Base-by-base conservation (phyloP, 805 yeast species). In the Saturnispora besseyi region DNA sequence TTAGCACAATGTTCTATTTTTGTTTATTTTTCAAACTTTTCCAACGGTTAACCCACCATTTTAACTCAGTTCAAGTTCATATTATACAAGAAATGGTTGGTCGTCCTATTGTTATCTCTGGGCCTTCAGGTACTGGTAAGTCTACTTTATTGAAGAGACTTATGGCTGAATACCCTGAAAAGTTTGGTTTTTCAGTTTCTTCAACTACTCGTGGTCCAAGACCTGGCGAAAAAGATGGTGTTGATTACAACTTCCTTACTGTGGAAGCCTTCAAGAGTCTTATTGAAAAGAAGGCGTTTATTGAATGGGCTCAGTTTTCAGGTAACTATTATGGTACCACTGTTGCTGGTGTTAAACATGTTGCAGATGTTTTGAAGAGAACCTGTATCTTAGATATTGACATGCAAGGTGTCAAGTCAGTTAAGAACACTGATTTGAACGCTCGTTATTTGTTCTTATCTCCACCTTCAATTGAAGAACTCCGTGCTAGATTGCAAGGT, bases 301-400 rank as follows among this genome's bases (percentile, higher is more conserved):
- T 93, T 57, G 99, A 93, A 70, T 88, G 96, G 93, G 99, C 99
- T 4, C 93, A 89, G 69, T 93, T 93, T 63, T 87, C 96, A 11
- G 98, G 98, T 47, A 93, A 93, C 75, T 90, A 86, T 75, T 93
- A 93, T 69, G 99, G 99, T 52, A 93, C 99, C 45, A 75, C 96
- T 44, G 75, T 88, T 60, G 83, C 80, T 62, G 83, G 96, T 30
- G 97, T 93, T 43, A 77, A 85, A 59, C 83, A 82, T 55, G 90
- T 86, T 42, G 66, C 76, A 45, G 72, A 76, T 43, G 67, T 69
- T 47, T 65, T 75, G 53, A 86, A 88, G 59, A 80, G 76, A 67
- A 83, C 82, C 48, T 93, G 98, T 73, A 82, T 93, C 55, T 75
- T 93, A 64, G 99, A 93, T 69, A 93, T 93, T 57, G 99, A 93